Base-by-base conservation (phyloP, 306 rosid genomes). In the Trichosanthes cucumerina region DNA sequence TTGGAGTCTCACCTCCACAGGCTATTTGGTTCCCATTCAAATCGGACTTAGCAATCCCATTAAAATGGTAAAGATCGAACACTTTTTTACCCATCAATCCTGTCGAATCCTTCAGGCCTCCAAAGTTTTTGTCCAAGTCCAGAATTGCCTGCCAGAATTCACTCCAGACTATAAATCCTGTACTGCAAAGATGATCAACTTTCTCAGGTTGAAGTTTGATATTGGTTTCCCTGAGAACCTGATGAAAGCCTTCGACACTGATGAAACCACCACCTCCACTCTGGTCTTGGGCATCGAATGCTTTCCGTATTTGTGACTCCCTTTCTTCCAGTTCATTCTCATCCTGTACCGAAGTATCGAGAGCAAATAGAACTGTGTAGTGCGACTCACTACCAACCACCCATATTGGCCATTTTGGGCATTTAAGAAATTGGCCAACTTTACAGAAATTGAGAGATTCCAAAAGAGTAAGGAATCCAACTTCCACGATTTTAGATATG, bases 251-350 rank as follows among this genome's bases (percentile, higher is more conserved):
- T 86, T 91, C 98, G 62, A 91, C 96, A 46, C 97, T 89, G 78
- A 92, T 91, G 87, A 95, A 95, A 38, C 98, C 96, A 43, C 98
- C 98, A 72, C 98, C 97, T 49, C 98, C 97, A 76, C 97, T 95
- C 83, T 95, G 98, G 87, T 95, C 96, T 82, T 86, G 96, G 5
- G 91, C 92, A 76, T 92, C 98, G 81, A 94, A 94, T 60, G 98
- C 94, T 90, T 81, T 94, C 80, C 95, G 91, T 52, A 94, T 89
- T 78, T 87, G 96, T 21, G 96, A 90, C 79, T 92, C 98, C 83
- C 96, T 90, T 83, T 87, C 92, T 86, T 94, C 98, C 52, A 94
- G 88, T 88, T 94, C 98, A 83, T 94, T 94, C 91, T 90, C 98
- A 23, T 88, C 90, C 87, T 94, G 98, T 18, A 92, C 95, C 14